Percentiles rank a stretch among this genome's conserved stretches.
Conservation (phyloP, 208 protist genomes). For the Trypanosoma platydactyli region DNA sequence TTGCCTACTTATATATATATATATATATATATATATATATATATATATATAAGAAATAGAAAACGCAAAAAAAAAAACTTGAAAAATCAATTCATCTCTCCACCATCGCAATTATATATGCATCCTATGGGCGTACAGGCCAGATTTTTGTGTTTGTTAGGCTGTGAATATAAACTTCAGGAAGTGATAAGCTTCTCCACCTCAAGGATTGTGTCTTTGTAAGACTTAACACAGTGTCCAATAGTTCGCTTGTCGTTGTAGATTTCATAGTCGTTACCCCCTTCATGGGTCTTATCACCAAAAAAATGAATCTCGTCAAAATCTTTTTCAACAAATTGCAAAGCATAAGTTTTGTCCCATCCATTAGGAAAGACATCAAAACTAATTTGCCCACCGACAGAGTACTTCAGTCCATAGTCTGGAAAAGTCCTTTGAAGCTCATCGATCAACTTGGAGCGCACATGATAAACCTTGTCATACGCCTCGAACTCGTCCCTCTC, state of each 20-base stretch:
- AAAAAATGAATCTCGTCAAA: slow-evolving; percentile 99
- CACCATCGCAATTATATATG: background rate
- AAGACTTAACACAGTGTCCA: slow-evolving; percentile 94
- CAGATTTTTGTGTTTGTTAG: background rate
- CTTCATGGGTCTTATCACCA: slow-evolving; percentile 98
- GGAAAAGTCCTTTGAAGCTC: slow-evolving; percentile 82
- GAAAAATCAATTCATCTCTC: background rate
- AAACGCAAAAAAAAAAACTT: background rate
- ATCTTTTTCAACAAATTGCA: slow-evolving; percentile 94
- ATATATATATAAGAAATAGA: background rate
- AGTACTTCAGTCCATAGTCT: slow-evolving; percentile 94
- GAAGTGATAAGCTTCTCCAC: slow-evolving; percentile 75
- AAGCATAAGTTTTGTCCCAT: slow-evolving; percentile 99
- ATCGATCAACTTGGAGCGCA: slow-evolving; percentile 94
- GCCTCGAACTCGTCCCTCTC: slow-evolving; percentile 98
- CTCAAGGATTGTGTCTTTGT: slow-evolving; percentile 95
- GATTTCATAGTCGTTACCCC: slow-evolving; percentile 99
- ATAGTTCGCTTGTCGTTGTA: slow-evolving; percentile 87
- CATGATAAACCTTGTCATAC: slow-evolving; percentile 96
- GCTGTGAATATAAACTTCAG: background rate
- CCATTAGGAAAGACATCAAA: slow-evolving; percentile 99
- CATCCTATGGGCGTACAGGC: background rate
- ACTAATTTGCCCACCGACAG: slow-evolving; percentile 99
- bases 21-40: background rate
- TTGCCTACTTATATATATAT: background rate